These are phyloP conservation scores for Metarhizium rileyi DNA, from an alignment of 2,329 filamentous ascomycete species.

Conservation along the genomic window DNA sequence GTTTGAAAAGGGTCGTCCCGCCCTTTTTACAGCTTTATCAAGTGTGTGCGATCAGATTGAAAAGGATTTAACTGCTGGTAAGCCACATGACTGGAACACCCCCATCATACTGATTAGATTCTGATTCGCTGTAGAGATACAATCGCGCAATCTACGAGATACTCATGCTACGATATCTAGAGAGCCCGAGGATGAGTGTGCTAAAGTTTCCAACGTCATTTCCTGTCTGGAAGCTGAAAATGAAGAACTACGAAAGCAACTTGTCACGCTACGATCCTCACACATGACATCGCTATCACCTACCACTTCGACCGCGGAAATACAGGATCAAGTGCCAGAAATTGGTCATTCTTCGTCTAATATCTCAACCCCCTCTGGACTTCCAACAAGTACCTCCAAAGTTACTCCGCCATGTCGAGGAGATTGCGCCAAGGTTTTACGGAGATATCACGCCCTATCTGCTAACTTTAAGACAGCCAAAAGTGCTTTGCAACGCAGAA, in stretches of 20 bases:
- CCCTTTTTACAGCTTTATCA: conserved; percentile 30
- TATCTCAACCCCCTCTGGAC: not conserved
- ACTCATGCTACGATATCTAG: not conserved
- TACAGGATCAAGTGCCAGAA: not conserved
- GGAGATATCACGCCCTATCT: conserved; percentile 31
- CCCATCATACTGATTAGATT: not conserved
- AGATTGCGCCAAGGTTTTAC: conserved; percentile 25
- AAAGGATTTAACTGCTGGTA: conserved; percentile 27
- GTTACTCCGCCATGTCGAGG: conserved; percentile 13
- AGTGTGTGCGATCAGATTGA: conserved; percentile 31
- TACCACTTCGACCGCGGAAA: not conserved
- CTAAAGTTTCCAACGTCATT: conserved; percentile 13
- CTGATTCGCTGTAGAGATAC: not conserved
- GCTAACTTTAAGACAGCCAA: conserved; percentile 31
- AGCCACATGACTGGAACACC: conserved; percentile 1
- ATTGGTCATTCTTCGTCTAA: not conserved
- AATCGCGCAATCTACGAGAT: not conserved
- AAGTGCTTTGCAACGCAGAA: conserved; percentile 28
- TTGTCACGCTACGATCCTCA: conserved; percentile 12
- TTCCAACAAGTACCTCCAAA: not conserved
- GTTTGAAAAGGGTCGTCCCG: conserved; percentile 28
- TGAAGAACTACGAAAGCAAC: conserved; percentile 26
- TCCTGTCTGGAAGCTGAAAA: conserved; percentile 33
- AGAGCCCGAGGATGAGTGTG: not conserved
- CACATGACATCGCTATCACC: not conserved